Evolutionary conservation across 371 early-diverging fungal species (phyloP), one percentile per base, ranked within the genome.

Genomic region (Ordospora colligata): DNA sequence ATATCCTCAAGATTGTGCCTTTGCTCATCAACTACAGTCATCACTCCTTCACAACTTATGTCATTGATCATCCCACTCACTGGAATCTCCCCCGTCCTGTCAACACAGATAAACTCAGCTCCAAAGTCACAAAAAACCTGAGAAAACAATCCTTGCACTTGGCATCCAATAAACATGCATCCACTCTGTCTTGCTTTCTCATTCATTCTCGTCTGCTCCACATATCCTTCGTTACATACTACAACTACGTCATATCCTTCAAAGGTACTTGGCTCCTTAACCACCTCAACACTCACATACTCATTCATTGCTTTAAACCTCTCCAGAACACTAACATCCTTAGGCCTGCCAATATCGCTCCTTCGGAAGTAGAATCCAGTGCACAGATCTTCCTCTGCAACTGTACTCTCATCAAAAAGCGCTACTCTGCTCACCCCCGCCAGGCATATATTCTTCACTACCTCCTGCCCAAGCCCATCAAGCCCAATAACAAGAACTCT

Each of bases 371-470:
- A 98, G 86, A 94, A 89, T 89, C 93, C 88, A 89, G 94, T 89
- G n/a, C 93, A 89, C 72, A 96, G 87, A 83, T 98, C 97, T 25
- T 88, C 79, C 32, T 90, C 77, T 66, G 86, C 78, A n/a, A 90
- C 90, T 45, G 88, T 86, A 49, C 84, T 86, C 37, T 89, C 87
- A 82, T 99, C 98, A 83, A 92, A 90, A 44, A 99, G 85, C 7
- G 91, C 91, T 8, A 99, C 93, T 74, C 91, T 91, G 83, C 94
- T 94, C 74, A 99, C 94, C 73, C 99, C 99, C 63, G 97, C 97
- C 32, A 99, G 88, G 77, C 93, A 88, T 52, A 99, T 89, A 86
- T 99, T 97, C 85, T 99, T 99, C 80, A 95, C 93, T 74, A 98
- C 92, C 86, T 99, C 99, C 54, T 93, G 90, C 71, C 97, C 99